These are phyloP conservation scores for Ascochyta lentis DNA, from an alignment of 2,329 filamentous ascomycete genomes.

Conservation along the genomic window DNA sequence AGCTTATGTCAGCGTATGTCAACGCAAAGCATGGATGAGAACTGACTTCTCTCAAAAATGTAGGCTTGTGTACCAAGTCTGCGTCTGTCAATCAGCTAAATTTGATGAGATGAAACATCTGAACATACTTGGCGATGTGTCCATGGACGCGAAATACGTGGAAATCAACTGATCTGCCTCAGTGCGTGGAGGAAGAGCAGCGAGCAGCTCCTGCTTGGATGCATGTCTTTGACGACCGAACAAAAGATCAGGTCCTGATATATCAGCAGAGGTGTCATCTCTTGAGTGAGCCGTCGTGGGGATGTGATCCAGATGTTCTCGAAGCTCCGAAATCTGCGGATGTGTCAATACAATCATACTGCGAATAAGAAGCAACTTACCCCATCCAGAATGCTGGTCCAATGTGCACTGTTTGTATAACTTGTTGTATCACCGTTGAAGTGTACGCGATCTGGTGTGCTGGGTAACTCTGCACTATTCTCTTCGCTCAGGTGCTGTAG, in stretches of 20 bases:
- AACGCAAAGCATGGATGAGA: too few species aligned
- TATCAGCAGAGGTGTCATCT: slow-evolving; percentile 21
- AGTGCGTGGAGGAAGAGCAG: slow-evolving; percentile 31
- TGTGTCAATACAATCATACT: slow-evolving; percentile 3
- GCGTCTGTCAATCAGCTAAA: slow-evolving; percentile 3
- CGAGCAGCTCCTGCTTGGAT: slow-evolving; percentile 38
- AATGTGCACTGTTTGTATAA: slow-evolving; percentile 44
- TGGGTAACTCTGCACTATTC: slow-evolving; percentile 24
- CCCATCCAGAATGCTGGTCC: slow-evolving; percentile 48
- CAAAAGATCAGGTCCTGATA: slow-evolving; percentile 37
- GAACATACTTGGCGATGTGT: slow-evolving; percentile 35
- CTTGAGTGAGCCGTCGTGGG: slow-evolving; percentile 30
- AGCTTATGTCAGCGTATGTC: slow-evolving; percentile 6
- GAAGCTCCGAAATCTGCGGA: slow-evolving; percentile 41
- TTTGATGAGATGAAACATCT: neutral
- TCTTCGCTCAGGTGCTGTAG: slow-evolving; percentile 18
- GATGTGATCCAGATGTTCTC: slow-evolving; percentile 40
- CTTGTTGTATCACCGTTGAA: slow-evolving; percentile 37
- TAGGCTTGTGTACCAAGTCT: slow-evolving; percentile 42
- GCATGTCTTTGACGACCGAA: slow-evolving; percentile 38
- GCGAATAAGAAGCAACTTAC: slow-evolving; percentile 19
- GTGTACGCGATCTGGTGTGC: slow-evolving; percentile 41
- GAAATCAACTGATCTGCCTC: slow-evolving; percentile 36
- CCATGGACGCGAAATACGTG: slow-evolving; percentile 37
- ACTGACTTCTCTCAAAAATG: slow-evolving; percentile 36